A percentile compares a stretch with the other conserved stretches of the same genome.
Conservation (phyloP, 73 alveolate genomes). For the Breviolum minutum region DNA sequence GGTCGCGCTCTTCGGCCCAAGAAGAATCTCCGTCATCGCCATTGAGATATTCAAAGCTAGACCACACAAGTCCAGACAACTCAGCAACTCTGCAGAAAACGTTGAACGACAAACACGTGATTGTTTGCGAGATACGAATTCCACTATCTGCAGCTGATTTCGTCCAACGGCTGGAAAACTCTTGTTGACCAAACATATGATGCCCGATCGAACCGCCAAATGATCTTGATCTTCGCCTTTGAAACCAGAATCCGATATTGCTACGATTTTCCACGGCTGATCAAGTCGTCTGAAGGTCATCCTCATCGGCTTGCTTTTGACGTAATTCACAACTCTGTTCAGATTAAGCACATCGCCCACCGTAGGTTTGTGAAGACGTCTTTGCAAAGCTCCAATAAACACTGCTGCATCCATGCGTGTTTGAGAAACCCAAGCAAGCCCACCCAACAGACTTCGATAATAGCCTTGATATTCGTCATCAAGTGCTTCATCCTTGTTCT, state of each 20-base stretch:
- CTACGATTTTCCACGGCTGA: background rate
- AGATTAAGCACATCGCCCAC: constrained; percentile 18
- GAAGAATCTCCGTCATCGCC: background rate
- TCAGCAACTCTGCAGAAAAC: constrained; percentile 1
- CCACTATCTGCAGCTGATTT: constrained; percentile 17
- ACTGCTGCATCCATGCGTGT: constrained; percentile 22
- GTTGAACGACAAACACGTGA: constrained; percentile 22
- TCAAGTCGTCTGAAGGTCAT: background rate
- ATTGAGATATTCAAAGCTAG: background rate
- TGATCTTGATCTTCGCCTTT: constrained; percentile 34
- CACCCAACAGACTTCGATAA: constrained; percentile 14
- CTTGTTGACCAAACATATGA: background rate
- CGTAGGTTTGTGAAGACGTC: constrained; percentile 1
- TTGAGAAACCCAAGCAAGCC: constrained; percentile 31
- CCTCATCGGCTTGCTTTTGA: constrained; percentile 15
- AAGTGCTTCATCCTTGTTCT: background rate
- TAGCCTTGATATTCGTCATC: background rate
- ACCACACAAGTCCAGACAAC: constrained; percentile 25
- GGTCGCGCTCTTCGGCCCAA: background rate
- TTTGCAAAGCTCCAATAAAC: constrained; percentile 15
- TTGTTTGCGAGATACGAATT: constrained; percentile 1
- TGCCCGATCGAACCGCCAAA: background rate
- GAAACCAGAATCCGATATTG: constrained; percentile 10
- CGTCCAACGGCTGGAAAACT: background rate
- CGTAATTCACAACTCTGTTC: background rate